Percentiles rank a stretch among this genome's conserved stretches.
phyloP scores from a whole-genome alignment of 768 basidiomycete genomes.

The Tylopilus cervinicoccineus region DNA sequence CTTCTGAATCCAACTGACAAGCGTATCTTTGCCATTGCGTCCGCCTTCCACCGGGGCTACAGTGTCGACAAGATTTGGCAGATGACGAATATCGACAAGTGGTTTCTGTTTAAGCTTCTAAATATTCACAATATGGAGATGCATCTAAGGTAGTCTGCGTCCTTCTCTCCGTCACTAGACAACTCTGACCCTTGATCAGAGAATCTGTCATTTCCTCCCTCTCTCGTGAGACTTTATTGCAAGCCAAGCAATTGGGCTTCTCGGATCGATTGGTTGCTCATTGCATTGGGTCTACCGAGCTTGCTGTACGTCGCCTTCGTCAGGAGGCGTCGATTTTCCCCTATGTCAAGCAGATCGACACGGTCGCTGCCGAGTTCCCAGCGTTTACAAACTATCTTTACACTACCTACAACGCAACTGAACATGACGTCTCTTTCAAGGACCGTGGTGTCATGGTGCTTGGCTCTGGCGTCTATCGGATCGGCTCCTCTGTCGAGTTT shows the following conservation, averaged over 20 bases:
- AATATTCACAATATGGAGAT: constrained; percentile 82
- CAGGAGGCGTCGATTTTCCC: constrained; percentile 81
- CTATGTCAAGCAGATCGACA: constrained; percentile 98
- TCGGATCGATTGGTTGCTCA: constrained; percentile 87
- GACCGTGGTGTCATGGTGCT: constrained; percentile 96
- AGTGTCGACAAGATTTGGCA: constrained; percentile 95
- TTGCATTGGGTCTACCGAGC: constrained; percentile 84
- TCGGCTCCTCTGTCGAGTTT: constrained; percentile 98
- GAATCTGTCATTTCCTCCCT: constrained; percentile 63
- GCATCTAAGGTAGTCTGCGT: constrained; percentile 54
- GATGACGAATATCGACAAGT: constrained; percentile 98
- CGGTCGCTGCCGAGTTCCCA: constrained; percentile 98
- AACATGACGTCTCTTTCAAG: constrained; percentile 85
- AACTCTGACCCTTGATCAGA: constrained; percentile 34
- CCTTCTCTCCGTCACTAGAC: not conserved
- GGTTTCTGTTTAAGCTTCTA: constrained; percentile 91
- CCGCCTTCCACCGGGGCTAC: constrained; percentile 90
- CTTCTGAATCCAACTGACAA: constrained; percentile 94
- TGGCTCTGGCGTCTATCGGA: constrained; percentile 97
- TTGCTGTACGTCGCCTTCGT: constrained; percentile 86
- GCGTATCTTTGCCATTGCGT: constrained; percentile 93
- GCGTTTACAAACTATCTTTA: constrained; percentile 99
- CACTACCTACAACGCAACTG: constrained; percentile 94
- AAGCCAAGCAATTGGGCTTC: constrained; percentile 93
- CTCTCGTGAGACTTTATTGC: constrained; percentile 57